A percentile compares a stretch with the other conserved stretches of the same genome.
Evolutionary conservation across 495 filamentous ascomycete species (phyloP).

Genomic region (Cairneyella variabilis): DNA sequence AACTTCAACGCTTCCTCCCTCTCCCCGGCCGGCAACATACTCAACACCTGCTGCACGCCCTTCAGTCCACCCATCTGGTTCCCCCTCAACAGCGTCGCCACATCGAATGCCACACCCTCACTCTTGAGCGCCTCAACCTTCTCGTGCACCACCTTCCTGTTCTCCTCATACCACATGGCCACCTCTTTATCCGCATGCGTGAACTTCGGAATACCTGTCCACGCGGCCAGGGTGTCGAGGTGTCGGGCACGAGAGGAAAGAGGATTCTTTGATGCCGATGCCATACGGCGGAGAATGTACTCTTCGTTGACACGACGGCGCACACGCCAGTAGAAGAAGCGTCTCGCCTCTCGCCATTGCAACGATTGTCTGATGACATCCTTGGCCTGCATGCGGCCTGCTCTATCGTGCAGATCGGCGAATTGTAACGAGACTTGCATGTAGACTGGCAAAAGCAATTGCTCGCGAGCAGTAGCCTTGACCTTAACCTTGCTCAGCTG

Average conservation of each 20-base stretch:
- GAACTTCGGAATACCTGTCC: constrained; percentile 71
- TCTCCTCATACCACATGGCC: constrained; percentile 96
- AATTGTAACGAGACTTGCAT: constrained; percentile 90
- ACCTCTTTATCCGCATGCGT: constrained; percentile 75
- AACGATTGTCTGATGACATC: constrained; percentile 80
- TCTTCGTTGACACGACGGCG: constrained; percentile 96
- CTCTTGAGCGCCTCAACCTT: constrained; percentile 79
- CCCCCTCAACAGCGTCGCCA: constrained; percentile 67
- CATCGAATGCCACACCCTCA: constrained; percentile 72
- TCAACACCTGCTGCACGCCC: constrained; percentile 81
- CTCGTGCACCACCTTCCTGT: constrained; percentile 69
- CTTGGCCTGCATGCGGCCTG: constrained; percentile 97
- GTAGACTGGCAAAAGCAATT: constrained; percentile 87
- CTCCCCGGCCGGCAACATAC: constrained; percentile 82
- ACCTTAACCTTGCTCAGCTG: constrained; percentile 73
- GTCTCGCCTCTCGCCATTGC: constrained; percentile 82
- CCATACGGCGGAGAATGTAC: constrained; percentile 86
- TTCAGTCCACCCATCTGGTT: constrained; percentile 76
- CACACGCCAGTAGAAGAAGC: constrained; percentile 99
- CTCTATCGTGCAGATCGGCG: constrained; percentile 94
- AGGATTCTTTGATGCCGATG: constrained; percentile 42
- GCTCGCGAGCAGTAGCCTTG: constrained; percentile 84
- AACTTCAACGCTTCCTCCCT: constrained; percentile 80
- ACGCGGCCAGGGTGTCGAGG: constrained; percentile 68
- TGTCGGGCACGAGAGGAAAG: constrained; percentile 53